A percentile compares a stretch with the other conserved stretches of the same genome.
Evolutionary conservation across 768 basidiomycete genomes (phyloP).

Genomic region (Trichaptum fuscoviolaceum): DNA sequence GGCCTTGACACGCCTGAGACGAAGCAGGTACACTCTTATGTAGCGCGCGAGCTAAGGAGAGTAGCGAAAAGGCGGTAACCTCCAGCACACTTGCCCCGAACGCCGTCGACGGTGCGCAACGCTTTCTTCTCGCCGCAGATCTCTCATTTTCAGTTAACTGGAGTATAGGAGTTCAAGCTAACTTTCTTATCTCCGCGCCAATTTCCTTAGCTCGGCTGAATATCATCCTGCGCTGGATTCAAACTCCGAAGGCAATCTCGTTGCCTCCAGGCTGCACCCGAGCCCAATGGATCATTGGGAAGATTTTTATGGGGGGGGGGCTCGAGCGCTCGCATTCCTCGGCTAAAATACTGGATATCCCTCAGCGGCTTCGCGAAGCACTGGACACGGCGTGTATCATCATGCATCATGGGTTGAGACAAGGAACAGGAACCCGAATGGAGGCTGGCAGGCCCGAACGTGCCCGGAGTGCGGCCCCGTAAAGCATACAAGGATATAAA

Average conservation of each 20-base stretch:
- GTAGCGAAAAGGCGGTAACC: too few relatives aligned
- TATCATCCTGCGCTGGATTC: background rate
- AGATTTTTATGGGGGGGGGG: too few relatives aligned
- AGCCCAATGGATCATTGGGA: background rate
- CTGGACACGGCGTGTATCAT: too few relatives aligned
- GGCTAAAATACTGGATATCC: background rate
- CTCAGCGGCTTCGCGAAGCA: too few relatives aligned
- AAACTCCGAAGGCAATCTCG: background rate
- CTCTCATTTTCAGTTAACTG: background rate
- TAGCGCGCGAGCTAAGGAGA: too few relatives aligned
- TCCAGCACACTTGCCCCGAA: background rate
- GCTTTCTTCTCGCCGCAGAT: background rate
- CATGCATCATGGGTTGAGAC: too few relatives aligned
- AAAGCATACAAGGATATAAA: background rate
- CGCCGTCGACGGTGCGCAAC: background rate
- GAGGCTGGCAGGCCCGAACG: too few relatives aligned
- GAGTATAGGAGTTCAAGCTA: background rate
- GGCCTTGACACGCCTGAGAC: conserved; percentile 1
- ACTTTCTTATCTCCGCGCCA: background rate
- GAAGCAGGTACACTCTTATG: background rate
- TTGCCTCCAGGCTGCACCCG: background rate
- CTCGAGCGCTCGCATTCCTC: background rate
- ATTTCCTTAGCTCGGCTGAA: background rate
- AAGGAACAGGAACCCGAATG: background rate
- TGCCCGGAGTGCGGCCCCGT: background rate